Evolutionary conservation across 2,329 filamentous ascomycete species (phyloP).

Genomic region (Lachnellula arida): DNA sequence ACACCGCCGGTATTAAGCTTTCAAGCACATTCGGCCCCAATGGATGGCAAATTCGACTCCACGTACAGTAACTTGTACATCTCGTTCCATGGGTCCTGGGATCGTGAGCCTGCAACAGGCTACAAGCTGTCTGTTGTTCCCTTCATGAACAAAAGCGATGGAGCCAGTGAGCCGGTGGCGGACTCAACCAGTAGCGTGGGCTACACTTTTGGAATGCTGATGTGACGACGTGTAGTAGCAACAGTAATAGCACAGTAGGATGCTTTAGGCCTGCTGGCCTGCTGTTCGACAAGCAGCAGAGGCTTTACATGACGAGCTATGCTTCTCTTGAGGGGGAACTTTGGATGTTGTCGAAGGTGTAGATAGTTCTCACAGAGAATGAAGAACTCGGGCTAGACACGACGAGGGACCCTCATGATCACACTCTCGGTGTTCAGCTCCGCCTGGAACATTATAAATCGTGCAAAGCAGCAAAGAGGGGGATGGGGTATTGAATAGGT

Average conservation of each 20-base stretch:
- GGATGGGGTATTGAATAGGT: no score
- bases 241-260: background rate
- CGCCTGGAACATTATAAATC: no score
- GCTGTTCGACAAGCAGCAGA: slow-evolving; percentile 8
- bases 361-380: background rate
- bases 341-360: slow-evolving; percentile 10
- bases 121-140: slow-evolving; percentile 16
- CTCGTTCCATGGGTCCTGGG: slow-evolving; percentile 19
- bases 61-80: slow-evolving; percentile 14
- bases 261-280: slow-evolving; percentile 14
- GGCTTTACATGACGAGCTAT: slow-evolving; percentile 16
- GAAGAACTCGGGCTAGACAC: no score
- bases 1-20: slow-evolving; percentile 12
- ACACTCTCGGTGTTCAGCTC: no score
- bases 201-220: slow-evolving; percentile 16
- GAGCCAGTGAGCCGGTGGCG: slow-evolving; percentile 8
- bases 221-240: slow-evolving; percentile 7
- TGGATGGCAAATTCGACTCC: slow-evolving; percentile 16
- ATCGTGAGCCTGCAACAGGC: slow-evolving; percentile 12
- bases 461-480: no score
- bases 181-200: slow-evolving; percentile 3
- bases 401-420: no score
- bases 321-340: slow-evolving; percentile 13
- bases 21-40: slow-evolving; percentile 19
- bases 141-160: slow-evolving; percentile 11